Base-by-base conservation (phyloP, 1,139 yeast species). In the Sugiyamaella japonica region DNA sequence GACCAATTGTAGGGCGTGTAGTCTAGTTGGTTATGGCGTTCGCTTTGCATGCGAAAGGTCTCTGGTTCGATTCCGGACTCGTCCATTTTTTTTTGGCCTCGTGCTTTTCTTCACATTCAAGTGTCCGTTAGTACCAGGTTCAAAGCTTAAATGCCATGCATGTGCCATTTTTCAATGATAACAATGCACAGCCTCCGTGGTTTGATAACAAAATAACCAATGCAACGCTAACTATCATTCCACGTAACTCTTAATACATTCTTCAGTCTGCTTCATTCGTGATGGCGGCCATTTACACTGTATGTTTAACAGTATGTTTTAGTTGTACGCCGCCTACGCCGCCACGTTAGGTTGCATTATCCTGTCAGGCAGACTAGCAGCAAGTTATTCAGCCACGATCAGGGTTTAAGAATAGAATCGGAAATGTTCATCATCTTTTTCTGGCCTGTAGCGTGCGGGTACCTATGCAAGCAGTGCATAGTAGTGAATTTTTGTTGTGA, bases 21-120 rank as follows among this genome's bases (percentile, higher is more conserved):
- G 61, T 59, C 61, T 59, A 58, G 61, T 58, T 58, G 61, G 61
- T 58, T 42, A 58, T 59, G 61, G 61, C 61, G 61, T 56, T 48
- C 52, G 61, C 50, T 58, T 58, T 58, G 61, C 61, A 58, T 58
- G 52, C 60, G 54, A 48, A 56, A 58, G 61, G 61, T 58, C 61
- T 58, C 61, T 55, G 61, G 61, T 58, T 58, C 61, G 60, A 58
- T 56, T 58, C 61, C 61, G 55, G 61, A 58, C 55, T 39, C 57
- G 61, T 58, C 61, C 61, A 58, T 16, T 50, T 51, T 37, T 56
- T 52, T 53, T n/a, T 32, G 13, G 6, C 37, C n/a, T n/a, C 37
- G n/a, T 20, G 25, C 25, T 20, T 20, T 20, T 20, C 25, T 20
- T 20, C 6, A 20, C 6, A 20, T 20, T 20, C 25, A 20, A 3